Base-by-base conservation (phyloP, 352 stramenopile species). In the Pythium pyrilobum region DNA sequence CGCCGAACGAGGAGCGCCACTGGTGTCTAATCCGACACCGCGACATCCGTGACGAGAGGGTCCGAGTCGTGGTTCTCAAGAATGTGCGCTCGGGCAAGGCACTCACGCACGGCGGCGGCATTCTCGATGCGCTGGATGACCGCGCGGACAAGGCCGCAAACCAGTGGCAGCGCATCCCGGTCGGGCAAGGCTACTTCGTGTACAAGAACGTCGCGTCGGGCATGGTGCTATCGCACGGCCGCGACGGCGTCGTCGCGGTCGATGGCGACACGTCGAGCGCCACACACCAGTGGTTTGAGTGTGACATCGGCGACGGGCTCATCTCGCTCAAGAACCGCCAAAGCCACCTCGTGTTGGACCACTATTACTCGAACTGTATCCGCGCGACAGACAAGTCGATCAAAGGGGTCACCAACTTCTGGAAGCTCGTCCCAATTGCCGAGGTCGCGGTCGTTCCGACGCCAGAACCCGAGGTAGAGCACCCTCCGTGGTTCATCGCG, bases 211-310 rank as follows among this genome's bases (percentile, higher is more conserved):
- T 10, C 32, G 32, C 32, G 32, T 15, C 32, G 10, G 16, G 16
- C 32, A 38, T 15, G 32, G 32, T 38, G 10, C 32, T 38, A 10
- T 10, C 10, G 10, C 36, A 32, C 11, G 31, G 33, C 31, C 29
- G 18, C 5, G 7, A 20, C 4, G n/a, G n/a, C 4, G 45, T 55
- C 37, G 33, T 47, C 10, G 37, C 49, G 49, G 46, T 40, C 25
- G 18, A 37, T 18, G n/a, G 47, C 24, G n/a, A 29, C 11, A 9
- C 31, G 1, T 7, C 15, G 20, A 23, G 47, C 37, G 25, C 25
- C 2, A 34, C 46, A 18, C 56, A 34, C 36, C 50, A 60, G 31
- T 60, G 57, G 57, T 29, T n/a, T 4, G 48, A 56, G 21, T 16
- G 47, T 3, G 4, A 24, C 20, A 21, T 40, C 0, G 16, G 33